A percentile compares a stretch with the other conserved stretches of the same genome.
phyloP scores from a whole-genome alignment of 108 stramenopile species.

The Pseudonitzschia multiseries region DNA sequence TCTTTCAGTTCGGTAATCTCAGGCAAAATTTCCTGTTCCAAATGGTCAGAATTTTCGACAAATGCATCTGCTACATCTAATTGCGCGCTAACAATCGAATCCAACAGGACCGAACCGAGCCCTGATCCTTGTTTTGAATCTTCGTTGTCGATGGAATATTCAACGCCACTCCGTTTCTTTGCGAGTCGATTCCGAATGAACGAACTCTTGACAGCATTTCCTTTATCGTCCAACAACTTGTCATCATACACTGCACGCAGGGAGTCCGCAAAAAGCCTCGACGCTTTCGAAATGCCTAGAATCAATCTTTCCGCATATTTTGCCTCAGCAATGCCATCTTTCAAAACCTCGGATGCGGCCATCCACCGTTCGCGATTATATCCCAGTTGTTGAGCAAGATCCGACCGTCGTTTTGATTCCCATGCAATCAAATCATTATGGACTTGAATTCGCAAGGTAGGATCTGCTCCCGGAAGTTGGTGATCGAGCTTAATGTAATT shows the following conservation, averaged over 20 bases:
- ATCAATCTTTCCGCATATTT: conserved; percentile 35
- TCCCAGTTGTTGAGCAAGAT: conserved; percentile 20
- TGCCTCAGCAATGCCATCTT: conserved; percentile 27
- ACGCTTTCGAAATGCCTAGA: conserved; percentile 29
- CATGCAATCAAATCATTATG: conserved; percentile 40
- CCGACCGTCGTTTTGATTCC: conserved; percentile 39
- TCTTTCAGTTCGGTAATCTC: conserved; percentile 22
- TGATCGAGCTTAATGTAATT: conserved; percentile 19
- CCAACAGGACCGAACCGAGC: conserved; percentile 22
- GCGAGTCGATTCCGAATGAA: conserved; percentile 36
- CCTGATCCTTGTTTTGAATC: conserved; percentile 25
- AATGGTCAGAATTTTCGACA: conserved; percentile 26
- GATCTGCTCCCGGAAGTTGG: conserved; percentile 34
- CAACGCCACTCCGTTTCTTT: conserved; percentile 17
- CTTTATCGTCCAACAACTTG: conserved; percentile 32
- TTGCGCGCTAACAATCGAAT: conserved; percentile 32
- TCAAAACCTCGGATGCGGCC: conserved; percentile 19
- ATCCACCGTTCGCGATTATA: conserved; percentile 23
- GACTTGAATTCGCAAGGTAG: conserved; percentile 41
- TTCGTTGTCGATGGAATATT: conserved; percentile 37
- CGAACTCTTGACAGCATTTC: conserved; percentile 32
- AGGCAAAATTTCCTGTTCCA: conserved; percentile 32
- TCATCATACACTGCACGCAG: conserved; percentile 31
- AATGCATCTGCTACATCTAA: conserved; percentile 21
- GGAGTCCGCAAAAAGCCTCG: conserved; percentile 26